Evolutionary conservation across 2,329 filamentous ascomycete genomes (phyloP).

Genomic region (Phaeomoniella chlamydospora): DNA sequence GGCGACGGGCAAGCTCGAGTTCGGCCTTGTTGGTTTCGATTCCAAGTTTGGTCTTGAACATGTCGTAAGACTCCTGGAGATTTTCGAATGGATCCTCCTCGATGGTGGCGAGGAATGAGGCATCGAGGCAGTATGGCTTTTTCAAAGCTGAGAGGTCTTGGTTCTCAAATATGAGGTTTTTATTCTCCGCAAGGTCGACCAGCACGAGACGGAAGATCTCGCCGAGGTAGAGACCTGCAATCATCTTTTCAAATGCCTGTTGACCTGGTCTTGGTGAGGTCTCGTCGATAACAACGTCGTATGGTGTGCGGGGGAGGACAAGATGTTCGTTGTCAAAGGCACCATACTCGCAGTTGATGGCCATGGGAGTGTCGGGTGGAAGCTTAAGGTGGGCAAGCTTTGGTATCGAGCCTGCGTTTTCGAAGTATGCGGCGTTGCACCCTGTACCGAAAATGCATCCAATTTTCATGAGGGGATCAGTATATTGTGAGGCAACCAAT

Average conservation of each 20-base stretch:
- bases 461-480: slow-evolving; percentile 83
- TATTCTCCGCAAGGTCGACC: slow-evolving; percentile 63
- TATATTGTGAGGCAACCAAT: slow-evolving; percentile 90
- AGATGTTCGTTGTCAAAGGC: slow-evolving; percentile 91
- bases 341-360: slow-evolving; percentile 96
- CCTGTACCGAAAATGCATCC: slow-evolving; percentile 98
- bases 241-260: slow-evolving; percentile 97
- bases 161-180: slow-evolving; percentile 63
- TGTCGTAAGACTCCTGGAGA: slow-evolving; percentile 71
- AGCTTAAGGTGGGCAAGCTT: slow-evolving; percentile 89
- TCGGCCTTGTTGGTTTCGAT: slow-evolving; percentile 61
- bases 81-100: slow-evolving; percentile 97
- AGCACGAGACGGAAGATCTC: slow-evolving; percentile 86
- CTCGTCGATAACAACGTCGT: slow-evolving; percentile 77
- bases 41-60: slow-evolving; percentile 63
- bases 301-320: slow-evolving; percentile 71
- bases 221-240: slow-evolving; percentile 83
- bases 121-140: slow-evolving; percentile 79
- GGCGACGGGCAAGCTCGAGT: slow-evolving; percentile 74
- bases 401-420: slow-evolving; percentile 76
- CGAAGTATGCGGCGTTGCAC: slow-evolving; percentile 98
- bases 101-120: slow-evolving; percentile 83
- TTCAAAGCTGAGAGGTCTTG: slow-evolving; percentile 71
- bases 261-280: slow-evolving; percentile 86
- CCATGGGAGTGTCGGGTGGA: slow-evolving; percentile 69